These are phyloP conservation scores for Plasmodium blacklocki DNA, from an alignment of 169 alveolate species.

Conservation along the genomic window DNA sequence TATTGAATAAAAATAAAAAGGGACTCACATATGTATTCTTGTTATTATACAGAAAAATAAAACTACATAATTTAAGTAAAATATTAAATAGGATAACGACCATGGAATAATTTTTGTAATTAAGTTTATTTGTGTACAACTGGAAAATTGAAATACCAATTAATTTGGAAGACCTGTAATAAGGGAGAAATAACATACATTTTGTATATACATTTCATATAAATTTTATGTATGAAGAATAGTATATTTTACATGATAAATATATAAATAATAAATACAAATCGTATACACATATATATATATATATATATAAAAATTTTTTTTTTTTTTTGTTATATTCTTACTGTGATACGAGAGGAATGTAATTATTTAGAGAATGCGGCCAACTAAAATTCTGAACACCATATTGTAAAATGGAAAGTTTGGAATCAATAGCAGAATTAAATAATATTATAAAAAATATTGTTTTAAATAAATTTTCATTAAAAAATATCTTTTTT, in stretches of 20 bases:
- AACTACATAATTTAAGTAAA: constrained; percentile 34
- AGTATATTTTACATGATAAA: background rate
- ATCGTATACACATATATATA: background rate
- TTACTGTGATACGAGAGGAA: constrained; percentile 71
- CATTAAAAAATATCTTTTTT: constrained; percentile 45
- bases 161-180: constrained; percentile 44
- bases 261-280: background rate
- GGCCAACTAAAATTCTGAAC: constrained; percentile 72
- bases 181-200: background rate
- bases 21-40: constrained; percentile 68
- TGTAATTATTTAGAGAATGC: constrained; percentile 40
- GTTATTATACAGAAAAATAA: constrained; percentile 38
- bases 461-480: constrained; percentile 47
- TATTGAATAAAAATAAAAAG: constrained; percentile 39
- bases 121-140: constrained; percentile 36
- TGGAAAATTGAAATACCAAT: constrained; percentile 63
- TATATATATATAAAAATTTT: background rate
- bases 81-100: constrained; percentile 29
- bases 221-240: background rate
- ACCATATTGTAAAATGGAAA: constrained; percentile 50
- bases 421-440: constrained; percentile 57
- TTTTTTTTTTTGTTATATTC: background rate
- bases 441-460: constrained; percentile 55
- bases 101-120: constrained; percentile 58
- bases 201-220: too few relatives aligned